phyloP scores from a whole-genome alignment of 164 flowering plant species.

The Cinnamomum chago region DNA sequence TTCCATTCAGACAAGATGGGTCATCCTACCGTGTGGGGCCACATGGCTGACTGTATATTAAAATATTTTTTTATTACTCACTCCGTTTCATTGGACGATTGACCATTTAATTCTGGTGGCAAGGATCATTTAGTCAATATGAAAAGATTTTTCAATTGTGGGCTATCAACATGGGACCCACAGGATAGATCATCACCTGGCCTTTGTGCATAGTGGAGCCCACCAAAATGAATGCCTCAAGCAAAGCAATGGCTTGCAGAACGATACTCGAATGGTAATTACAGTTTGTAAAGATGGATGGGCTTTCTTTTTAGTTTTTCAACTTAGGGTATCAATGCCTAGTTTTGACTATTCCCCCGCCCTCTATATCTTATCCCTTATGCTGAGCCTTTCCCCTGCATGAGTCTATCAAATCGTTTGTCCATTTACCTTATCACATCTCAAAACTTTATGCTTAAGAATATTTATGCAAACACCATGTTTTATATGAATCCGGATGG shows the following conservation, averaged over 20 bases:
- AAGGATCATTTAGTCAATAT: too few species aligned
- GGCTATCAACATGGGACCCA: not conserved
- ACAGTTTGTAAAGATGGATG: not conserved
- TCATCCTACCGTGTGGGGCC: too few species aligned
- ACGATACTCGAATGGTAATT: not conserved
- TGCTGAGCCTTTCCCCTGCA: not conserved
- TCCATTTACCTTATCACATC: too few species aligned
- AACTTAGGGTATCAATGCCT: constrained; percentile 4
- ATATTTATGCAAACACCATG: too few species aligned
- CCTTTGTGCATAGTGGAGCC: not conserved
- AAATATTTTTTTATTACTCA: too few species aligned
- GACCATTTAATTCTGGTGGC: too few species aligned
- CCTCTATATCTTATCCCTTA: not conserved
- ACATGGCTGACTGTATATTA: too few species aligned
- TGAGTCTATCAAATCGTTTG: not conserved
- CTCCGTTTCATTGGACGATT: too few species aligned
- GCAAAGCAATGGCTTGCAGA: not conserved
- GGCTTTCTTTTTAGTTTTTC: not conserved
- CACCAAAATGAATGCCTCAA: not conserved
- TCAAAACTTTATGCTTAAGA: too few species aligned
- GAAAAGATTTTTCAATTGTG: too few species aligned
- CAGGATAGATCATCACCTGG: not conserved
- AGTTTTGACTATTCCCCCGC: not conserved
- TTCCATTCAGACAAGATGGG: too few species aligned
- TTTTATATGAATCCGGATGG: too few species aligned